Evolutionary conservation across 2,329 filamentous ascomycete genomes (phyloP), one percentile per base, ranked within the genome.

Genomic region (Colletotrichum sp.): DNA sequence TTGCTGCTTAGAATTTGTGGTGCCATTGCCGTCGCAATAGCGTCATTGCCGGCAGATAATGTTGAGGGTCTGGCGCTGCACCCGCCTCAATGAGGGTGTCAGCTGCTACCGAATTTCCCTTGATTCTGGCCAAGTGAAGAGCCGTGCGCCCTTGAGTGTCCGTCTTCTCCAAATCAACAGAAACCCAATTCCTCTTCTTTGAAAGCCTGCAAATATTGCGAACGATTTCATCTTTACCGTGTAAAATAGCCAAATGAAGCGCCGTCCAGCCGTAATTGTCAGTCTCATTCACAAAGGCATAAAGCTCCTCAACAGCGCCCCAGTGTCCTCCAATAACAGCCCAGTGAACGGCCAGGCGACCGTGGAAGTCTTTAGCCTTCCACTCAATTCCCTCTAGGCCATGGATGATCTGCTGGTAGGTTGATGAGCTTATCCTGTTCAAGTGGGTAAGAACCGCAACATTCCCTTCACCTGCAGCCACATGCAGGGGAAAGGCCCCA

Each of bases 1-100:
- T n/a, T 1, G 39, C 39, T 48, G 5, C 18, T 48, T 48, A 12
- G 39, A n/a, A 4, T 4, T n/a, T 0, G 18, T n/a, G 0, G 39
- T 48, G 39, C 39, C 39, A 3, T 3, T 48, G 18, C 12, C 39
- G 39, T 12, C 12, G 39, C 0, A 48, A 48, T 0, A 48, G 39
- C n/a, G 12, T n/a, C 18, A 48, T n/a, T 48, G 39, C 39, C 5
- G 18, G 39, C 39, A 48, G 18, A 48, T 12, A 48, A 4, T 48
- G 39, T n/a, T n/a, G 18, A 48, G 39, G 8, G 18, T 48, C 39
- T 48, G 39, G 39, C 39, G 39, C 18, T 48, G 39, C 39, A 3
- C 39, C 39, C 39, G 39, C 18, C 18, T n/a, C 39, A 48, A 48
- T 48, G 18, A 48, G 39, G 1, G 3, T 52, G 6, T 52, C 43